A percentile compares a stretch with the other conserved stretches of the same genome.
These are phyloP conservation scores for Leishmania tarentolae DNA, from an alignment of 208 protist genomes.

Conservation along the genomic window DNA sequence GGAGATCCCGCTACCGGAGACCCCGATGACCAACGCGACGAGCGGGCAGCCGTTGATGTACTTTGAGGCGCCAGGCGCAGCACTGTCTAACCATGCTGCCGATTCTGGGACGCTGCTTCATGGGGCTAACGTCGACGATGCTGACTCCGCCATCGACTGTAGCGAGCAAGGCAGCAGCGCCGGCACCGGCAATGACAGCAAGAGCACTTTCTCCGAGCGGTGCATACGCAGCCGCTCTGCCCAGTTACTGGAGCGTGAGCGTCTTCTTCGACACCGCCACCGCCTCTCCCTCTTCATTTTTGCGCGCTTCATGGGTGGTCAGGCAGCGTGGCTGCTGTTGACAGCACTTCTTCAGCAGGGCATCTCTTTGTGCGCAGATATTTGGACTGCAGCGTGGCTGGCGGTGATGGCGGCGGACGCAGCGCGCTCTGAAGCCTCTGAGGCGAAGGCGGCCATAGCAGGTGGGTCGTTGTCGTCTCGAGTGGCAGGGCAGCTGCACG, in stretches of 20 bases:
- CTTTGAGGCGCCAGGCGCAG: background rate
- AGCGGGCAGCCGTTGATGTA: background rate
- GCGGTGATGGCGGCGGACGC: constrained; percentile 19
- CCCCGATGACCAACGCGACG: background rate
- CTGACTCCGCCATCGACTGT: background rate
- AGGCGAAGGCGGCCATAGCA: background rate
- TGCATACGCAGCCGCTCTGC: constrained; percentile 27
- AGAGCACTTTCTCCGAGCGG: constrained; percentile 22
- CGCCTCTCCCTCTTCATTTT: constrained; percentile 29
- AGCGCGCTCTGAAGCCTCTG: background rate
- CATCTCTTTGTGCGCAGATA: constrained; percentile 40
- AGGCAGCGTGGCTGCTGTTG: constrained; percentile 50
- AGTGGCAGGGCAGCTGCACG: constrained; percentile 7
- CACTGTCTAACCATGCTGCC: background rate
- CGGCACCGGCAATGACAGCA: constrained; percentile 10
- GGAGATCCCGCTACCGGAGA: background rate
- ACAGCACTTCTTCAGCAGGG: constrained; percentile 42
- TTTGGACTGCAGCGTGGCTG: constrained; percentile 62
- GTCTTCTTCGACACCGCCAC: constrained; percentile 25
- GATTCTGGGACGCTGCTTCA: background rate
- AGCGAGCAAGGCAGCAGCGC: constrained; percentile 4
- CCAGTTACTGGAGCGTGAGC: constrained; percentile 30
- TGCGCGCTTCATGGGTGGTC: constrained; percentile 48
- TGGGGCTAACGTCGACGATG: background rate
- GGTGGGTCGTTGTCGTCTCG: background rate